Percentiles rank a stretch among this genome's conserved stretches.
phyloP scores from a whole-genome alignment of 2,329 filamentous ascomycete genomes.

The Botrytis sinoallii region DNA sequence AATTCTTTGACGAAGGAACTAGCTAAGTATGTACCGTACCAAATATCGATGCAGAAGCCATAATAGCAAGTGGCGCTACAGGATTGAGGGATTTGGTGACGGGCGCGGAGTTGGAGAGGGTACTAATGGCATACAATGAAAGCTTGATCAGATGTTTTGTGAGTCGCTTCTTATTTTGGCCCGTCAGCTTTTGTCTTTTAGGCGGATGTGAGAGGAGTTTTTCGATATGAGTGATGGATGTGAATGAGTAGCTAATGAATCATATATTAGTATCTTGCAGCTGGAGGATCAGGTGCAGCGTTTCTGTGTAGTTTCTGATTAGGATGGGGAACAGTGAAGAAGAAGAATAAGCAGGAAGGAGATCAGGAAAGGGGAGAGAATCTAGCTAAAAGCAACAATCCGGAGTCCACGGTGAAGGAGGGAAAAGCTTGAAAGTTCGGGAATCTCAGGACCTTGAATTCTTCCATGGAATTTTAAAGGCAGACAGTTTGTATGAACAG shows the following conservation, averaged over 20 bases:
- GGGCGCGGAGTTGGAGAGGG: background rate
- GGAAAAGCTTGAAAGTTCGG: background rate
- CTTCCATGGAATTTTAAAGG: background rate
- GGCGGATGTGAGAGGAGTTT: background rate
- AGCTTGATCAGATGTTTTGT: background rate
- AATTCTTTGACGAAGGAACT: background rate
- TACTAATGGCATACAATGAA: background rate
- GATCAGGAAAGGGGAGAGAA: background rate
- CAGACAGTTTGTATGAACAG: background rate
- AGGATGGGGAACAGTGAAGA: background rate
- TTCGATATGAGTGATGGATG: background rate
- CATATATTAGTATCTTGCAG: background rate
- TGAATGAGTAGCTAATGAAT: background rate
- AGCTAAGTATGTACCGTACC: background rate
- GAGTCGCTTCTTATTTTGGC: background rate
- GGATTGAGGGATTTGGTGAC: background rate
- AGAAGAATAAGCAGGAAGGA: background rate
- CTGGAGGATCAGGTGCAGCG: background rate
- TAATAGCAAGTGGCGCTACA: background rate
- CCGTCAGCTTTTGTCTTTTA: background rate
- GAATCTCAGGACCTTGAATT: background rate
- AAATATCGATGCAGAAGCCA: background rate
- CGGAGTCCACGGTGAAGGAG: background rate
- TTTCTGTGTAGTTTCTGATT: background rate
- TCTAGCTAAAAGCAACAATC: background rate